Percentiles rank a stretch among this genome's conserved stretches.
These are phyloP conservation scores for Nigrograna mackinnonii DNA, from an alignment of 2,329 filamentous ascomycete species.

Conservation along the genomic window DNA sequence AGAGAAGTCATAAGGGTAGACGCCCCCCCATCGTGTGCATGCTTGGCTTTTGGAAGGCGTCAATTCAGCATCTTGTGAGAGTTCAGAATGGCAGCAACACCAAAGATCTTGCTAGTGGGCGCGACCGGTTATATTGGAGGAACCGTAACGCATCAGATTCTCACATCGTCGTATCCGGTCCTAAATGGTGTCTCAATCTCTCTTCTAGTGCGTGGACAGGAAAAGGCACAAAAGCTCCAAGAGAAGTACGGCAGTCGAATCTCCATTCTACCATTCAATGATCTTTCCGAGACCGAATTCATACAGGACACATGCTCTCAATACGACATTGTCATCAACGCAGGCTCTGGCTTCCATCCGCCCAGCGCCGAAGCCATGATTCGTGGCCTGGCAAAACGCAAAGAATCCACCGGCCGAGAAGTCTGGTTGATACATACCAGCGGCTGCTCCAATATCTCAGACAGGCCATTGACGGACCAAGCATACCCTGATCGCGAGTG, in stretches of 20 bases:
- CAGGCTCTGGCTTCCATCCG: conserved; percentile 45
- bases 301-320: neutral
- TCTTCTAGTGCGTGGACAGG: neutral
- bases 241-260: neutral
- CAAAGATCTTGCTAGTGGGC: conserved; percentile 1
- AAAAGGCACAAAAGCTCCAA: neutral
- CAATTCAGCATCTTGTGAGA: too few species aligned
- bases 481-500: neutral
- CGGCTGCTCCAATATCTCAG: neutral
- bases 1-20: too few species aligned
- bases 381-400: conserved; percentile 45
- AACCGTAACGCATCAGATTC: neutral
- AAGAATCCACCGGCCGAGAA: conserved; percentile 35
- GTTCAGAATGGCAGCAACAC: too few species aligned
- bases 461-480: neutral
- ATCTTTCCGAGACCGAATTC: neutral
- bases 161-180: neutral
- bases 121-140: neutral
- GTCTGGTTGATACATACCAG: conserved; percentile 44
- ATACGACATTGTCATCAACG: conserved; percentile 44
- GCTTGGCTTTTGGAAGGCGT: too few species aligned
- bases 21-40: too few species aligned
- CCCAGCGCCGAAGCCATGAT: conserved; percentile 46
- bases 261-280: neutral
- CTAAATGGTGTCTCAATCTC: neutral